Percentiles rank a stretch among this genome's conserved stretches.
Evolutionary conservation across 2,329 filamentous ascomycete species (phyloP).

Genomic region (Apiospora marii): DNA sequence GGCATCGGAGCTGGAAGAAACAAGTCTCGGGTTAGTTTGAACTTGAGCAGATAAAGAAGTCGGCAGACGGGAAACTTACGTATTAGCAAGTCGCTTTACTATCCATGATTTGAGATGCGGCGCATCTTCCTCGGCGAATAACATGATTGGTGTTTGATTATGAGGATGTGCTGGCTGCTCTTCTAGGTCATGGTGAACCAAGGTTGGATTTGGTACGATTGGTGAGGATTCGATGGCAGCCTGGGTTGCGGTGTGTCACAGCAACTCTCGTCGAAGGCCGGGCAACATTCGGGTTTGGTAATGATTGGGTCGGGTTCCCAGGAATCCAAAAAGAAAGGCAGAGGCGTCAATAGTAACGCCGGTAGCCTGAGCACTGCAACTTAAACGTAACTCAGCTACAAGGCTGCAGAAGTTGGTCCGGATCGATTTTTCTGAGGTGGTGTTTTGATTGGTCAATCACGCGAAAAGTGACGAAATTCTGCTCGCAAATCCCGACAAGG

Average conservation of each 20-base stretch:
- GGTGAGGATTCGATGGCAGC: not conserved
- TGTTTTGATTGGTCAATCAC: slow-evolving; percentile 16
- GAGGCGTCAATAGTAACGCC: not conserved
- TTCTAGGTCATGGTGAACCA: not conserved
- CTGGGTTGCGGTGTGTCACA: not conserved
- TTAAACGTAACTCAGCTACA: not conserved
- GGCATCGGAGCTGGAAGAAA: slow-evolving; percentile 71
- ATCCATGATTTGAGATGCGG: slow-evolving; percentile 78
- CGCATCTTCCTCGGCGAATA: slow-evolving; percentile 69
- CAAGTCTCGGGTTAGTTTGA: slow-evolving; percentile 25
- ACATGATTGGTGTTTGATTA: slow-evolving; percentile 51
- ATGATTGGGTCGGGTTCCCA: not conserved
- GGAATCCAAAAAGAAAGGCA: not conserved
- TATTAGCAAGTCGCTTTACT: slow-evolving; percentile 77
- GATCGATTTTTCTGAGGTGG: not conserved
- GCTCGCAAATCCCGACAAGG: not conserved
- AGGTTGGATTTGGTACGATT: not conserved
- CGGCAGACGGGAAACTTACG: slow-evolving; percentile 56
- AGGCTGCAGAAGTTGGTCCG: slow-evolving; percentile 5
- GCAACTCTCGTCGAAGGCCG: not conserved
- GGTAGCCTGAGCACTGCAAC: not conserved
- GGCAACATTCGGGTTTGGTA: not conserved
- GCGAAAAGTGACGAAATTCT: not conserved
- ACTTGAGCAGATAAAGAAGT: slow-evolving; percentile 10
- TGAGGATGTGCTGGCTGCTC: not conserved